phyloP scores from a whole-genome alignment of 148 eudicot species.

The Diospyros kaki region DNA sequence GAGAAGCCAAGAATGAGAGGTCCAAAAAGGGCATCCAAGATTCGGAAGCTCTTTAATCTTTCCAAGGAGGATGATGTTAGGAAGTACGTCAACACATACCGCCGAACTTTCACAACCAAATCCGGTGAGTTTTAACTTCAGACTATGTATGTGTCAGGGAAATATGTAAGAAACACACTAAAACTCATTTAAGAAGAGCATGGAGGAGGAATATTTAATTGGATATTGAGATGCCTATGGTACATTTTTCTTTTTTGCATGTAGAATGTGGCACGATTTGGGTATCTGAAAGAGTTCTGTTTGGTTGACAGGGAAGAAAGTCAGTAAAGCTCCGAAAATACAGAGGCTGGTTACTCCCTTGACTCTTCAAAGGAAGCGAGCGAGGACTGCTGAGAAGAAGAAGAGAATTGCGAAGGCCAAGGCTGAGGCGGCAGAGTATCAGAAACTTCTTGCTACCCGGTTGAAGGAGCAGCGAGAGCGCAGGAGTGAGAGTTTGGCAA shows the following conservation, averaged over 20 bases:
- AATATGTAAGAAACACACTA: too few relatives aligned
- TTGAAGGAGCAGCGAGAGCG: constrained; percentile 47
- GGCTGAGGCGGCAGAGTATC: constrained; percentile 44
- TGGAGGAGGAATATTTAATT: too few relatives aligned
- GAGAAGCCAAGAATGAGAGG: constrained; percentile 97
- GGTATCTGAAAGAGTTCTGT: not conserved
- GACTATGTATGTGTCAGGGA: too few relatives aligned
- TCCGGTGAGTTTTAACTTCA: constrained; percentile 33
- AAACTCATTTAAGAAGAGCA: too few relatives aligned
- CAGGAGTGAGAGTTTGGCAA: constrained; percentile 51
- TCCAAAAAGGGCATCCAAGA: constrained; percentile 91
- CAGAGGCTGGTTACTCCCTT: constrained; percentile 88
- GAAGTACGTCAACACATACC: constrained; percentile 88
- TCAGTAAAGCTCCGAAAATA: constrained; percentile 84
- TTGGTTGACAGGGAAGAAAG: constrained; percentile 47
- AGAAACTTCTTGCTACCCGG: constrained; percentile 41
- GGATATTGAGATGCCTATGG: too few relatives aligned
- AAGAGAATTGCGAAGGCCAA: constrained; percentile 59
- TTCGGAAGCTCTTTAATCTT: constrained; percentile 83
- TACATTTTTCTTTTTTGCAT: not conserved
- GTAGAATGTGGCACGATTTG: not conserved
- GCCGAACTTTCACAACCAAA: constrained; percentile 72
- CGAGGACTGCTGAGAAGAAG: constrained; percentile 85
- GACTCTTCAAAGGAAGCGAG: constrained; percentile 85
- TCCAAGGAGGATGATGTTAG: constrained; percentile 83